These are phyloP conservation scores for Polyporus tsugae DNA, from an alignment of 1,284 basidiomycete species.

Conservation along the genomic window DNA sequence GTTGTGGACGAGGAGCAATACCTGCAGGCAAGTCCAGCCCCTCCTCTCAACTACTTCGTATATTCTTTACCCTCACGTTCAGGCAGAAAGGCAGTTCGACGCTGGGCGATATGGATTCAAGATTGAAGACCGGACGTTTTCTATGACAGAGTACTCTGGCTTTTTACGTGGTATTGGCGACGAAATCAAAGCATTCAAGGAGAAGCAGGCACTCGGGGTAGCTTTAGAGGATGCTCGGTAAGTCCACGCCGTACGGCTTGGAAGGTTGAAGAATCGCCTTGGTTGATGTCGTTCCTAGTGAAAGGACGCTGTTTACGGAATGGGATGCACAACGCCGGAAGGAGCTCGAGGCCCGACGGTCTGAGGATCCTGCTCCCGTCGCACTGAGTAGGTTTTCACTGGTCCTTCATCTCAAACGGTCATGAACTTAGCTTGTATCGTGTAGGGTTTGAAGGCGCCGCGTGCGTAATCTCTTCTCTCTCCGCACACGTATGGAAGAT, in stretches of 20 bases:
- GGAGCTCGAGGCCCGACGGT: constrained; percentile 15
- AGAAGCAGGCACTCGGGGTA: constrained; percentile 47
- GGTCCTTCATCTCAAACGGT: neutral
- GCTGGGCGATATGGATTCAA: constrained; percentile 67
- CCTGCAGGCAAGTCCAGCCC: constrained; percentile 46
- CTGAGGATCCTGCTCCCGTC: neutral
- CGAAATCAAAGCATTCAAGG: constrained; percentile 55
- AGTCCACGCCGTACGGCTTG: constrained; percentile 16
- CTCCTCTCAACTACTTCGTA: too few relatives aligned
- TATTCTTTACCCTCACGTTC: neutral
- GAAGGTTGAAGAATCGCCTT: neutral
- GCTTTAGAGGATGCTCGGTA: constrained; percentile 52
- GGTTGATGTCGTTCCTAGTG: constrained; percentile 17
- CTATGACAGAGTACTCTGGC: constrained; percentile 57
- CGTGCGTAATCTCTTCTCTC: constrained; percentile 51
- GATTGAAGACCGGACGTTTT: constrained; percentile 60
- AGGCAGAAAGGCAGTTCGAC: constrained; percentile 67
- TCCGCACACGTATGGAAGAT: constrained; percentile 70
- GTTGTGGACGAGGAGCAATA: constrained; percentile 57
- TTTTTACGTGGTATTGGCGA: constrained; percentile 54
- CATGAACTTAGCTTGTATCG: neutral
- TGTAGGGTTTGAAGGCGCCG: constrained; percentile 18
- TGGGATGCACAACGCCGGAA: constrained; percentile 30
- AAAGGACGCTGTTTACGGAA: constrained; percentile 26
- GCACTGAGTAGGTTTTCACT: neutral